phyloP scores from a whole-genome alignment of 257 asterid species.

The Solanum neorickii region DNA sequence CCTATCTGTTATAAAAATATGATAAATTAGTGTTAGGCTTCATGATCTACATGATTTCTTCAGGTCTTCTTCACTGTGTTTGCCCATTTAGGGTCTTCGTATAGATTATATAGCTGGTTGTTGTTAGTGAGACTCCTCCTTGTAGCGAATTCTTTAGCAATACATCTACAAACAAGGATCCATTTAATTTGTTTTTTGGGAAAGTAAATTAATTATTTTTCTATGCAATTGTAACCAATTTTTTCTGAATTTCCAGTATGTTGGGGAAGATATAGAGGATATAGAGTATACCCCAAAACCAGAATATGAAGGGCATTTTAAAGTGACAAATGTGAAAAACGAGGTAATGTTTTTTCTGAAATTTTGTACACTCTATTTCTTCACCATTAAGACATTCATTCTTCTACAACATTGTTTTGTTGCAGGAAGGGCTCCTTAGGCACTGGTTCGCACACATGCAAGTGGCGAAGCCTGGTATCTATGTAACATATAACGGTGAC shows the following conservation, averaged over 20 bases:
- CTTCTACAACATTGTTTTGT: neutral
- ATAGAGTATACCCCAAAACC: conserved; percentile 96
- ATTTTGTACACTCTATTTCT: neutral
- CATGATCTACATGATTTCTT: neutral
- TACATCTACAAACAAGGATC: neutral
- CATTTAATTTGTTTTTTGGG: neutral
- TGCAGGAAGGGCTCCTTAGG: conserved; percentile 77
- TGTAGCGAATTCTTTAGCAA: neutral
- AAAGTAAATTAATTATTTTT: neutral
- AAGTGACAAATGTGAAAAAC: conserved; percentile 75
- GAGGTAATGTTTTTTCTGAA: conserved; percentile 44
- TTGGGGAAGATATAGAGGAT: conserved; percentile 93
- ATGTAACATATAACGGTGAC: conserved; percentile 96
- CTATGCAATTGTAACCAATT: neutral
- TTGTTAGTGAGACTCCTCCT: neutral
- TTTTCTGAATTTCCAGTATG: conserved; percentile 46
- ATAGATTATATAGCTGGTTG: neutral
- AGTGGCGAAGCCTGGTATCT: conserved; percentile 90
- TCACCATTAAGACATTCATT: neutral
- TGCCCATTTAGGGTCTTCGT: neutral
- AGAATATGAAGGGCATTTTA: conserved; percentile 83
- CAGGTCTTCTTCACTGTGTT: neutral
- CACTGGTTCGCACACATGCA: conserved; percentile 89
- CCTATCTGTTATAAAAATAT: neutral
- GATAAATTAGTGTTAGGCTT: neutral